Conservation (phyloP, 345 rosid genomes). For the Aurinia saxatilis region DNA sequence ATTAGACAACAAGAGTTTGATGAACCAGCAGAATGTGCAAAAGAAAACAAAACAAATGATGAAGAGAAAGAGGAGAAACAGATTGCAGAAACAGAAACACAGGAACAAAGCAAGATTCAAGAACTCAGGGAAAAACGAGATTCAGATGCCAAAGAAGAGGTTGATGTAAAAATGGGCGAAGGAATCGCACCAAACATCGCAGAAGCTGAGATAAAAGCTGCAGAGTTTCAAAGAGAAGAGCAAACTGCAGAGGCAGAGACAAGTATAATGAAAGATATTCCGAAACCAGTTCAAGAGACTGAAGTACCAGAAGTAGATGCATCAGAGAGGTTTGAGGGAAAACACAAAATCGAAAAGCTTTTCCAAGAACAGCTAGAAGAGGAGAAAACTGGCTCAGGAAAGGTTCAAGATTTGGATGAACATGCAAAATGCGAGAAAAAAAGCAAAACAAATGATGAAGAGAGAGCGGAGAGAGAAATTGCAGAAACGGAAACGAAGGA, state of each 20-base stretch:
- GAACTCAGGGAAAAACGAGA: too few species aligned
- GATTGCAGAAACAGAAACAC: too few species aligned
- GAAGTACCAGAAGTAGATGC: too few species aligned
- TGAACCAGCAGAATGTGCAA: neutral
- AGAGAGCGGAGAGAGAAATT: neutral
- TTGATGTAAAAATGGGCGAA: too few species aligned
- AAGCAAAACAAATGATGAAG: constrained; percentile 2
- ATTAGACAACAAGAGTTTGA: neutral
- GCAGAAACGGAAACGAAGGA: neutral
- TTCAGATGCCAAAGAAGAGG: too few species aligned
- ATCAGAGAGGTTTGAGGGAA: neutral
- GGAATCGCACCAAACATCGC: too few species aligned
- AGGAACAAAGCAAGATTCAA: neutral
- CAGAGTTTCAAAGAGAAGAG: neutral
- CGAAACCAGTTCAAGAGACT: neutral
- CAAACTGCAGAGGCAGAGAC: neutral
- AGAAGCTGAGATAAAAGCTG: too few species aligned
- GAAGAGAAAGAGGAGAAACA: too few species aligned
- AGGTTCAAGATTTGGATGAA: neutral
- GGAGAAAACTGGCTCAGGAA: neutral
- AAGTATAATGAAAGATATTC: neutral
- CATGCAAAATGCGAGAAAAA: neutral
- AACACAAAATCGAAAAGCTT: neutral
- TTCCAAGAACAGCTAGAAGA: neutral
- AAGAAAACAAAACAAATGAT: too few species aligned